Conservation (phyloP, 768 basidiomycete genomes). For the Phallus indusiatus region DNA sequence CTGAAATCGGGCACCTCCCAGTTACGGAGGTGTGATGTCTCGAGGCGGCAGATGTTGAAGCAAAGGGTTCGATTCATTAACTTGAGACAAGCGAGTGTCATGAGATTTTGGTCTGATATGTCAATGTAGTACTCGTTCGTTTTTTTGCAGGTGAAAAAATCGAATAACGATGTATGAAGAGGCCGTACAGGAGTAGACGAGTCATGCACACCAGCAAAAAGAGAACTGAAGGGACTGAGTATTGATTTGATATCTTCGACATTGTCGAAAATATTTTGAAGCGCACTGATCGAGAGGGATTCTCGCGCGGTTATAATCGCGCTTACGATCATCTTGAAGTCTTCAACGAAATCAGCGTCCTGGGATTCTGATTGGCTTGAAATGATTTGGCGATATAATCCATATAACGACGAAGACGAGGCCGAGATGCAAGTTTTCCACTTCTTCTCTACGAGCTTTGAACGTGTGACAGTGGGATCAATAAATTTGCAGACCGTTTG, state of each 20-base stretch:
- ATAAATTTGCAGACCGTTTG: constrained; percentile 20
- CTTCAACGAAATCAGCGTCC: constrained; percentile 4
- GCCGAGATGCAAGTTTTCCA: constrained; percentile 13
- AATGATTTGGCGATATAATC: constrained; percentile 15
- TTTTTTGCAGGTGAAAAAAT: constrained; percentile 16
- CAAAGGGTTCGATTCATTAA: constrained; percentile 22
- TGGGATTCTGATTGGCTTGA: constrained; percentile 14
- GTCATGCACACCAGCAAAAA: constrained; percentile 15
- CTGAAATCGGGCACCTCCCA: constrained; percentile 16
- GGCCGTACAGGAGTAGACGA: constrained; percentile 11
- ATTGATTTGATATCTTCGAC: neutral
- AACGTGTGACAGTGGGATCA: constrained; percentile 7
- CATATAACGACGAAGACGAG: constrained; percentile 10
- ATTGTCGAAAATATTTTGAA: constrained; percentile 9
- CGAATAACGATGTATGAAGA: constrained; percentile 21
- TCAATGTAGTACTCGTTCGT: constrained; percentile 9
- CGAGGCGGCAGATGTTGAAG: constrained; percentile 28
- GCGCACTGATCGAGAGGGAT: constrained; percentile 13
- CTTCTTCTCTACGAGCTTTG: neutral
- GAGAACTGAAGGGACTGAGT: constrained; percentile 6
- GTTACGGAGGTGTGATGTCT: constrained; percentile 23
- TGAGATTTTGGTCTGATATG: constrained; percentile 11
- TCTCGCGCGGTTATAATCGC: constrained; percentile 18
- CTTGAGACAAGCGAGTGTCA: constrained; percentile 17
- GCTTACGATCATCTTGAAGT: constrained; percentile 15